Evolutionary conservation across 1,284 basidiomycete species (phyloP), one percentile per base, ranked within the genome.

Genomic region (Irpex sp.): DNA sequence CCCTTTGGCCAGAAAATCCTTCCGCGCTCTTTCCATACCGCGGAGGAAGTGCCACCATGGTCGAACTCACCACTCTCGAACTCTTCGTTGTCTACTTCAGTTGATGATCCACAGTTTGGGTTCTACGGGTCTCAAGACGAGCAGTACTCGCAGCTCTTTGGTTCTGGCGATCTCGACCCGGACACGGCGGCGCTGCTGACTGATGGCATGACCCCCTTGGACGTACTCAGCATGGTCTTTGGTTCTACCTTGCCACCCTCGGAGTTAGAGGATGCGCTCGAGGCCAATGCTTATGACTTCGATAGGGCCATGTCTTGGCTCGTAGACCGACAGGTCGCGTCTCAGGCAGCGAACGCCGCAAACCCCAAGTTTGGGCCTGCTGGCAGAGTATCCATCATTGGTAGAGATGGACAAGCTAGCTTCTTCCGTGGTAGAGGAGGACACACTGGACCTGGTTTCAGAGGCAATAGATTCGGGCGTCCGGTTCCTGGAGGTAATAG

Each of bases 131-230:
- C 60, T 61, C 65, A 68, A 62, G 59, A 67, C 36, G 63, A 71
- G 56, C 63, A 64, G 56, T 54, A 64, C 59, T 37, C 53, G 31
- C 64, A 65, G 35, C 39, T 67, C 1, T 63, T 59, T 7, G 50
- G 59, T 19, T 58, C 60, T 5, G 61, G 70, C 58, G 75, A 75
- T 55, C 74, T 78, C 62, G 86, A 87, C 61, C 73, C 78, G 5
- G 87, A 88, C 26, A 78, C 82, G 3, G 78, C 80, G 11, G 80
- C 81, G n/a, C 76, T 83, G 72, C 81, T 93, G 57, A 90, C 89
- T 0, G 89, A 93, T 68, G 93, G 94, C 39, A 97, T 98, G 93
- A 97, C 96, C 1, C 97, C 97, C 0, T 92, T 99, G 68, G 97
- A 98, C 71, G 94, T 98, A 47, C 87, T 99, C 19, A 90, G 87